A percentile compares a stretch with the other conserved stretches of the same genome.
Evolutionary conservation across 768 basidiomycete species (phyloP).

Genomic region (Amylocystis lapponica): DNA sequence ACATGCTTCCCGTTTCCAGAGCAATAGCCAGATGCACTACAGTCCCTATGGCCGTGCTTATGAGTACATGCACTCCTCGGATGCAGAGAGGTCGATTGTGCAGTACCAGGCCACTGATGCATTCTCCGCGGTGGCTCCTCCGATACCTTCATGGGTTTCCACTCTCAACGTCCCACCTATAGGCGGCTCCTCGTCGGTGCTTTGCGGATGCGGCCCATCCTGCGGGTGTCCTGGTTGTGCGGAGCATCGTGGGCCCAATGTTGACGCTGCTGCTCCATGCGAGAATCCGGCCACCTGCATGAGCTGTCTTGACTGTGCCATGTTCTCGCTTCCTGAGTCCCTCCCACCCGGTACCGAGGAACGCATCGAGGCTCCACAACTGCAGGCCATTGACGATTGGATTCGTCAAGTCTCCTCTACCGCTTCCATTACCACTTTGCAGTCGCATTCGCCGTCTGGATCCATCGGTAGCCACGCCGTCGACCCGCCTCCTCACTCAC

Average conservation of each 20-base stretch:
- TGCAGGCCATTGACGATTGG: slow-evolving; percentile 53
- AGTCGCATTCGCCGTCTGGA: background rate
- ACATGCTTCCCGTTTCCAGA: slow-evolving; percentile 39
- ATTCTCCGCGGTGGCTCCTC: background rate
- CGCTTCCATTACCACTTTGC: slow-evolving; percentile 23
- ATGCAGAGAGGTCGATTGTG: slow-evolving; percentile 4
- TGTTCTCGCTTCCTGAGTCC: slow-evolving; percentile 42
- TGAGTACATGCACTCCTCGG: slow-evolving; percentile 39
- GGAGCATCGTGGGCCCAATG: slow-evolving; percentile 38
- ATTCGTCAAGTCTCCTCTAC: slow-evolving; percentile 40
- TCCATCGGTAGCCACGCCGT: background rate
- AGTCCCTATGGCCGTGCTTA: slow-evolving; percentile 70
- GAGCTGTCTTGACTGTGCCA: slow-evolving; percentile 60
- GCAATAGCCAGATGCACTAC: slow-evolving; percentile 45
- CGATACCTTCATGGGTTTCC: background rate
- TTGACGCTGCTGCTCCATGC: slow-evolving; percentile 21
- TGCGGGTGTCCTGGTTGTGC: slow-evolving; percentile 64
- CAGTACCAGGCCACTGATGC: background rate
- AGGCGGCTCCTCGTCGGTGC: slow-evolving; percentile 34
- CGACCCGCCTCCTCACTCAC: background rate
- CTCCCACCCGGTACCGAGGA: slow-evolving; percentile 37
- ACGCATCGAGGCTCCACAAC: slow-evolving; percentile 37
- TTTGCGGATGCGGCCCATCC: slow-evolving; percentile 57
- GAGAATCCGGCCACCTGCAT: slow-evolving; percentile 32
- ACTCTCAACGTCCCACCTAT: slow-evolving; percentile 8